Evolutionary conservation across 148 eudicot species (phyloP).

Genomic region (Diospyros kaki): DNA sequence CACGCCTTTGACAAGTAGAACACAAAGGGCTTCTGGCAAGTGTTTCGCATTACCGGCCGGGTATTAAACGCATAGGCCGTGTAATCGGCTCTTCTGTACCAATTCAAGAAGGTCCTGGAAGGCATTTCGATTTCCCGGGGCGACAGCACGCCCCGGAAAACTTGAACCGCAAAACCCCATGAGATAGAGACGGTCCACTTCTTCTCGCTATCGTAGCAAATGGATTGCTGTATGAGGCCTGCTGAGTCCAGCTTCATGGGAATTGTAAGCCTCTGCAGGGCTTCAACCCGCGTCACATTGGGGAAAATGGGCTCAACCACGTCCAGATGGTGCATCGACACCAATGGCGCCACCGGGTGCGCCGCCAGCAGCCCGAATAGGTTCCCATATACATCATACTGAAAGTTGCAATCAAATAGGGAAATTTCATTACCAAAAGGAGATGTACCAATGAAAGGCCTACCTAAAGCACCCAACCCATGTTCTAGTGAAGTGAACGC

Average conservation of each 20-base stretch:
- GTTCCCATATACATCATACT: constrained; percentile 62
- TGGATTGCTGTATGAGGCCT: constrained; percentile 55
- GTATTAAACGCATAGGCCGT: constrained; percentile 58
- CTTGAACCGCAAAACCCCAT: constrained; percentile 55
- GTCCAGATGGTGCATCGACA: constrained; percentile 52
- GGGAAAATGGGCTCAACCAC: constrained; percentile 61
- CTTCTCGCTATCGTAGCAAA: constrained; percentile 37
- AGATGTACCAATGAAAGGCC: no score
- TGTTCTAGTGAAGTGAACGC: no score
- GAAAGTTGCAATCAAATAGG: neutral
- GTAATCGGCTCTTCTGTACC: constrained; percentile 52
- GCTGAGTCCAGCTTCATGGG: constrained; percentile 60
- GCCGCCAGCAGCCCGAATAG: constrained; percentile 55
- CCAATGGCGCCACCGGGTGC: constrained; percentile 53
- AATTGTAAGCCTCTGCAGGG: constrained; percentile 31
- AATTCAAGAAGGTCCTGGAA: constrained; percentile 54
- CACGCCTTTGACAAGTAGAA: constrained; percentile 38
- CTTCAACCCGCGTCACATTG: constrained; percentile 41
- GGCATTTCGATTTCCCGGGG: constrained; percentile 70
- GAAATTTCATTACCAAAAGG: no score
- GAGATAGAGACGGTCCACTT: constrained; percentile 56
- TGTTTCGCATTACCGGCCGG: constrained; percentile 46
- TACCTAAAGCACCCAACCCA: no score
- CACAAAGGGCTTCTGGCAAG: constrained; percentile 56
- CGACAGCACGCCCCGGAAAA: constrained; percentile 44